Base-by-base conservation (phyloP, 2,329 filamentous ascomycete species). In the Penicillium sp. region DNA sequence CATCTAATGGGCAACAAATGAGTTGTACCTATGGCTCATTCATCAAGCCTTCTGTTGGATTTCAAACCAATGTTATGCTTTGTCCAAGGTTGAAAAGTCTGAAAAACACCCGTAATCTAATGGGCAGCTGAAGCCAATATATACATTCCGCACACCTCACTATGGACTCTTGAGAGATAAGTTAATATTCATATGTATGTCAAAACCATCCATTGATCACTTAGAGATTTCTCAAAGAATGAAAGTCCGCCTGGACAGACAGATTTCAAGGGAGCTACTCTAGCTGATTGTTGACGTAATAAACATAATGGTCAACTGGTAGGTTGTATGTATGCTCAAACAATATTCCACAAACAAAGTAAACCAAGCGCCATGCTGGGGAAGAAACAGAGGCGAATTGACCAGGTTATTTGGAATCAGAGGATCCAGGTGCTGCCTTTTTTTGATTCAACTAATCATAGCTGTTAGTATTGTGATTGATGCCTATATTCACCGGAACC, bases 371-470 rank as follows among this genome's bases (percentile, higher is more conserved):
- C 39, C 19, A 42, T 13, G n/a, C n/a, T 13, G n/a, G n/a, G 10
- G 37, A 42, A 14, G 3, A 29, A 7, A 45, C 13, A 45, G 26
- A 27, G 26, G 7, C 19, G 6, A 21, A 14, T 21, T 9, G 14
- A 9, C 8, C 3, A 21, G 23, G 19, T 16, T 45, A 52, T 19
- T 52, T 45, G 25, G 35, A 42, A 10, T 42, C 45, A 23, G 54
- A 33, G 26, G 52, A 58, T n/a, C 46, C 46, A 21, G 55, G 49
- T 21, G 60, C 56, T 21, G 37, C 52, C 49, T 71, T 72, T 52
- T 71, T 72, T 44, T 72, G 70, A 11, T 69, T 71, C 47, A 72
- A 62, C 70, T 72, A 44, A 44, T n/a, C 42, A 25, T 25, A 7
- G n/a, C n/a, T 43, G 52, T 62, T 43, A 55, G 51, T 19, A 11